Evolutionary conservation across 23 red algal genomes (phyloP).

Genomic region (Cyanidiococcus yangmingshanensis): DNA sequence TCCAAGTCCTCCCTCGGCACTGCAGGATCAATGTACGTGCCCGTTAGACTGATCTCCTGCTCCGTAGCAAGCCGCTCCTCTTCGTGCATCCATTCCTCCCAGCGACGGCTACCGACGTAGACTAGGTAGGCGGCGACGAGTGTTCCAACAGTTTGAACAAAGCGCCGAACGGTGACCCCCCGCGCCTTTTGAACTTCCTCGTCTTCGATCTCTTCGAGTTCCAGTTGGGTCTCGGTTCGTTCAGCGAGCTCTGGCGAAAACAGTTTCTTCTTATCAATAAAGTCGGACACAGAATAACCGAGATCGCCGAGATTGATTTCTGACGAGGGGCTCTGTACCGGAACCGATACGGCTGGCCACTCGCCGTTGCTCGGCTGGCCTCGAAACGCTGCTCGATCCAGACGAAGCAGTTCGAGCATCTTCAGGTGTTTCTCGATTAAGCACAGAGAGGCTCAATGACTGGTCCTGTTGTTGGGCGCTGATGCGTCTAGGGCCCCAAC

Average conservation of each 20-base stretch:
- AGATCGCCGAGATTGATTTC: background rate
- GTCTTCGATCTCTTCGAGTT: conserved; percentile 17
- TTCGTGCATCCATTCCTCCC: conserved; percentile 67
- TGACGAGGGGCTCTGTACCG: background rate
- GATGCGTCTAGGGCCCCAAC: background rate
- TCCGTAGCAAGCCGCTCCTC: conserved; percentile 66
- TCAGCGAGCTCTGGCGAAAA: background rate
- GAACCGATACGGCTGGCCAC: background rate
- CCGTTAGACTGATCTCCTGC: conserved; percentile 64
- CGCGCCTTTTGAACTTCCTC: background rate
- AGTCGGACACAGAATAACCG: background rate
- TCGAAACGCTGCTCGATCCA: too few species aligned
- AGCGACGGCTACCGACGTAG: conserved; percentile 46
- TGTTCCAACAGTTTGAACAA: background rate
- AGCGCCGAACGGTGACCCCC: background rate
- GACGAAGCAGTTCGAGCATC: background rate
- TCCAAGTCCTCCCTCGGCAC: conserved; percentile 13
- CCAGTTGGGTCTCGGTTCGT: conserved; percentile 3
- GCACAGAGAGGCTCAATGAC: too few species aligned
- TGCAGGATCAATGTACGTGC: conserved; percentile 56
- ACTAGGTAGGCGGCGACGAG: conserved; percentile 40
- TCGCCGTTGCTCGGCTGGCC: background rate
- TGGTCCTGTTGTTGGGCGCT: background rate
- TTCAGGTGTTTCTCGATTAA: too few species aligned
- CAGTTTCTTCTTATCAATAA: background rate